Evolutionary conservation across 1,284 basidiomycete species (phyloP).

Genomic region (Anthracocystis panici-leucophaei): DNA sequence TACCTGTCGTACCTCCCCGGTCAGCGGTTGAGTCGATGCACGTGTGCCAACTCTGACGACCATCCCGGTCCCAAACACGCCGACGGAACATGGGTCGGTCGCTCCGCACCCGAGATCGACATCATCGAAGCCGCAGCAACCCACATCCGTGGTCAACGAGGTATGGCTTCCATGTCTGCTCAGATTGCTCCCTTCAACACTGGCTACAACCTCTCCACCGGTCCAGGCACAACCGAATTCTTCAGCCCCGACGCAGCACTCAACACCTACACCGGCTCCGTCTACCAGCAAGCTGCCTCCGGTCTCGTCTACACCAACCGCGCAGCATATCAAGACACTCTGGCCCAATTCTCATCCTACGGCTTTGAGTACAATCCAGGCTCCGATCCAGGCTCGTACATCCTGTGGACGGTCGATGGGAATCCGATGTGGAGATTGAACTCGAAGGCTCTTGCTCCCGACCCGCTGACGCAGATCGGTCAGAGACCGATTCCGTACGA

Average conservation of each 20-base stretch:
- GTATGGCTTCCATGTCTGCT: constrained; percentile 58
- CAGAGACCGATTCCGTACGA: constrained; percentile 79
- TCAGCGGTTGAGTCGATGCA: constrained; percentile 63
- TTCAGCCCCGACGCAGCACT: constrained; percentile 37
- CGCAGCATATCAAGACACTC: constrained; percentile 53
- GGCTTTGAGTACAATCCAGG: constrained; percentile 74
- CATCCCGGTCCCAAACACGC: constrained; percentile 63
- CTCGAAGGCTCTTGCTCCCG: constrained; percentile 79
- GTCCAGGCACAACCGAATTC: constrained; percentile 28
- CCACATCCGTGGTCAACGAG: constrained; percentile 42
- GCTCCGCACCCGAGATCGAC: constrained; percentile 87
- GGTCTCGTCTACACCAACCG: constrained; percentile 59
- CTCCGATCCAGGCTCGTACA: constrained; percentile 39
- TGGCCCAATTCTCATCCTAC: constrained; percentile 70
- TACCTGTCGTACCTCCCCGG: constrained; percentile 61
- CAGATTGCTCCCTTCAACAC: constrained; percentile 66
- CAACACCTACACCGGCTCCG: constrained; percentile 62
- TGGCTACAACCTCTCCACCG: constrained; percentile 71
- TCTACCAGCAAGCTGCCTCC: constrained; percentile 67
- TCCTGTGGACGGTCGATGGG: constrained; percentile 52
- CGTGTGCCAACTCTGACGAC: constrained; percentile 56
- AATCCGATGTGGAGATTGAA: constrained; percentile 72
- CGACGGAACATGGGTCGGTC: constrained; percentile 67
- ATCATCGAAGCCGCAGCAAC: constrained; percentile 77
- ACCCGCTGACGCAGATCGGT: constrained; percentile 77